A percentile compares a stretch with the other conserved stretches of the same genome.
Conservation (phyloP, 257 asterid species). For the Ilex asprella region DNA sequence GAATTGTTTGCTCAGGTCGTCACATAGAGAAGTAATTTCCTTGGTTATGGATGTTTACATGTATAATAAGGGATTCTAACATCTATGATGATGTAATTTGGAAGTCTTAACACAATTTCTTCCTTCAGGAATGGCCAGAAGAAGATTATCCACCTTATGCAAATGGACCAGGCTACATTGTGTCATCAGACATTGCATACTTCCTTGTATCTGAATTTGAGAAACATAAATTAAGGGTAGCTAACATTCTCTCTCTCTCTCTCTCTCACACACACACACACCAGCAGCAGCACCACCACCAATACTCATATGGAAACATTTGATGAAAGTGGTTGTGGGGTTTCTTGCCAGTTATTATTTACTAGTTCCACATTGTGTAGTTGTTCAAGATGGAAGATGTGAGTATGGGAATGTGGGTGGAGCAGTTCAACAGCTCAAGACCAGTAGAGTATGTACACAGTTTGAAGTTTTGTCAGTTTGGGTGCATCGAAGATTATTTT, state of each 20-base stretch:
- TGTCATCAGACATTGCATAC: slow-evolving; percentile 72
- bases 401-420: slow-evolving; percentile 33
- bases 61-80: too few species aligned
- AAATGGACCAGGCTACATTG: slow-evolving; percentile 86
- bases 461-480: slow-evolving; percentile 24
- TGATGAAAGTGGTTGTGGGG: not conserved
- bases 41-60: too few species aligned
- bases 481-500: slow-evolving; percentile 22
- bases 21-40: too few species aligned
- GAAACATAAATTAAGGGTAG: slow-evolving; percentile 63
- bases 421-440: slow-evolving; percentile 20
- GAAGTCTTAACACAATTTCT: not conserved
- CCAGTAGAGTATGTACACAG: slow-evolving; percentile 24
- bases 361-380: slow-evolving; percentile 4
- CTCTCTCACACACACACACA: not conserved
- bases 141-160: slow-evolving; percentile 96
- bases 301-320: not conserved
- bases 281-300: not conserved
- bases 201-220: slow-evolving; percentile 56
- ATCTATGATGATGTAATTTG: too few species aligned
- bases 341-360: not conserved
- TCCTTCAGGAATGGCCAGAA: slow-evolving; percentile 92
- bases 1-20: too few species aligned
- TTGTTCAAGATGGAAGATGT: slow-evolving; percentile 32
- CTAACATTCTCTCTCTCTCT: not conserved